Conservation (phyloP, 768 basidiomycete species). For the Boletus pseudo-olivaceus region DNA sequence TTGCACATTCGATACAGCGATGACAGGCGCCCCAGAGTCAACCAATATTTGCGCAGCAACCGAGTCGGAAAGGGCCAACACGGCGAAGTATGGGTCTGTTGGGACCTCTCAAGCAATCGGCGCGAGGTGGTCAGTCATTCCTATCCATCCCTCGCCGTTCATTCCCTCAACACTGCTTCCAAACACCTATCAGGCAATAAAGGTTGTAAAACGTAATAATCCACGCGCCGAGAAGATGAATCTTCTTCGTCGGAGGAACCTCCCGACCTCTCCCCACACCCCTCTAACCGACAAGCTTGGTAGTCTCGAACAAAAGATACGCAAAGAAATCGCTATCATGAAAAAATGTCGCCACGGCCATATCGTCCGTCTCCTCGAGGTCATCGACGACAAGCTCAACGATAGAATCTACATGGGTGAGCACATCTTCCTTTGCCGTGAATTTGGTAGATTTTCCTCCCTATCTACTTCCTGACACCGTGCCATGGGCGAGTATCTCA, state of each 20-base stretch:
- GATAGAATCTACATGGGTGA: slow-evolving; percentile 93
- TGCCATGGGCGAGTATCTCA: slow-evolving; percentile 30
- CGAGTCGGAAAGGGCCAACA: slow-evolving; percentile 87
- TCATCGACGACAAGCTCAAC: slow-evolving; percentile 87
- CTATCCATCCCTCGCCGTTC: slow-evolving; percentile 5
- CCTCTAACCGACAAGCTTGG: slow-evolving; percentile 65
- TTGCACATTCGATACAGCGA: slow-evolving; percentile 40
- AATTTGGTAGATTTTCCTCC: slow-evolving; percentile 13
- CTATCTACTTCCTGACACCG: slow-evolving; percentile 23
- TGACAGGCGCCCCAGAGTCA: slow-evolving; percentile 54
- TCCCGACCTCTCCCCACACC: slow-evolving; percentile 42
- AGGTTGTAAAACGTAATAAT: slow-evolving; percentile 69
- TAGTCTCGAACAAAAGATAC: slow-evolving; percentile 78
- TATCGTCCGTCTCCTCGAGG: slow-evolving; percentile 85
- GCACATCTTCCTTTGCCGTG: slow-evolving; percentile 32
- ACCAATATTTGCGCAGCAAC: slow-evolving; percentile 78
- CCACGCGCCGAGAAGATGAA: slow-evolving; percentile 66
- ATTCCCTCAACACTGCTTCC: slow-evolving; percentile 7
- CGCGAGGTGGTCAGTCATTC: slow-evolving; percentile 43
- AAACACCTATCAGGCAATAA: slow-evolving; percentile 61
- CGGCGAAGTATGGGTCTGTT: slow-evolving; percentile 81
- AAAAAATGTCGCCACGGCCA: slow-evolving; percentile 92
- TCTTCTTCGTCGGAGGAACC: slow-evolving; percentile 46
- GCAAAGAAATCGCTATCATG: slow-evolving; percentile 97
- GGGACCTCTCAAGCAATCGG: slow-evolving; percentile 45